Base-by-base conservation (phyloP, 768 basidiomycete species). In the Boletus sensibilis region DNA sequence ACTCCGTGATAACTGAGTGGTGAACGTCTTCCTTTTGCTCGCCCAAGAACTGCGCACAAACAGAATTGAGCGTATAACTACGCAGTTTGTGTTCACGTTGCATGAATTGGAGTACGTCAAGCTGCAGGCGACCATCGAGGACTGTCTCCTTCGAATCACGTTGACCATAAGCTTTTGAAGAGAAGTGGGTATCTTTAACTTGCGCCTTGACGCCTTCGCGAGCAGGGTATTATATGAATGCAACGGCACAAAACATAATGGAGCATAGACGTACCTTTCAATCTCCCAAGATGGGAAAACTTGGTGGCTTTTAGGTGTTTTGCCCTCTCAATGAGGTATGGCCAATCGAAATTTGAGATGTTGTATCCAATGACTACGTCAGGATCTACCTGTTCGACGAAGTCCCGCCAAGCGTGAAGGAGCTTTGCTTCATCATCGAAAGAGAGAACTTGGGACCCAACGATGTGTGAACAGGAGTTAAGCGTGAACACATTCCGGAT, bases 21-120 rank as follows among this genome's bases (percentile, higher is more conserved):
- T 98, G 97, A 20, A 99, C 97, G 61, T 99, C 97, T 71, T 99
- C 97, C 71, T 99, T 99, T 72, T 99, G 97, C 72, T 99, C 97
- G 29, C 94, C 95, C 4, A 99, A 79, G 72, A 99, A 99, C 64
- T 96, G 92, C 2, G 97, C 90, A 67, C 97, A 99, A 53, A 99
- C 97, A 5, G 97, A 90, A 72, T 99, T 99, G 63, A 99, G 86
- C 4, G 96, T 93, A 71, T 99, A 99, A 64, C 92, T 94, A 10
- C 97, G 88, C 6, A 99, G 77, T 68, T 98, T 99, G 76, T 98
- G 90, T 72, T 99, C 97, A 61, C 97, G 85, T 67, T 98, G 96
- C 94, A 99, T 98, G 70, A 92, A 94, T 64, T 98, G 94, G 35
- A 99, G 81, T 16, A 99, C 76, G 78, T 99, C 97, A 49, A 99